Evolutionary conservation across 805 yeast genomes (phyloP).

Genomic region (Ogataea neopini): DNA sequence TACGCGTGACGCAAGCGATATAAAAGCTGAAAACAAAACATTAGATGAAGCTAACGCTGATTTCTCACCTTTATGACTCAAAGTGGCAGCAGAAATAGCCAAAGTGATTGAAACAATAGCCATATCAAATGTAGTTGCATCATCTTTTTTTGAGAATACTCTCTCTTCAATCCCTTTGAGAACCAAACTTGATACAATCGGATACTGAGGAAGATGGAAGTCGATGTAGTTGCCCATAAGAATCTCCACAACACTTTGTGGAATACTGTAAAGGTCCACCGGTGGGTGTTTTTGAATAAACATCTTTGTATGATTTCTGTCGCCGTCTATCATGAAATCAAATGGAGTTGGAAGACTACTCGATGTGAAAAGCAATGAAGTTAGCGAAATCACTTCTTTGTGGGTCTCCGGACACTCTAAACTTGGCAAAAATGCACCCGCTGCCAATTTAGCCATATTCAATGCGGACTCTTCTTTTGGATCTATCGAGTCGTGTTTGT

Average conservation of each 20-base stretch:
- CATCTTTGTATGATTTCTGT: conserved; percentile 12
- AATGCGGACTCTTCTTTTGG: conserved; percentile 13
- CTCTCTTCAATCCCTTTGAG: conserved; percentile 9
- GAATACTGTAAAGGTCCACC: conserved; percentile 19
- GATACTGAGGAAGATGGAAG: conserved; percentile 20
- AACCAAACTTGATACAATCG: conserved; percentile 16
- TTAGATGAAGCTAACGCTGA: conserved; percentile 14
- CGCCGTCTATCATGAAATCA: conserved; percentile 11
- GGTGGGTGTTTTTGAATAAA: conserved; percentile 17
- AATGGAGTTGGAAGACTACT: conserved; percentile 19
- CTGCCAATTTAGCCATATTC: conserved; percentile 12
- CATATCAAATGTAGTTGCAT: conserved; percentile 9
- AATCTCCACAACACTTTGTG: conserved; percentile 13
- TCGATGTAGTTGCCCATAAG: conserved; percentile 16
- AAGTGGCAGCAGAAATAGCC: conserved; percentile 15
- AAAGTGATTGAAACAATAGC: conserved; percentile 11
- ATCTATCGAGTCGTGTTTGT: conserved; percentile 10
- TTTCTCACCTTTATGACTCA: conserved; percentile 16
- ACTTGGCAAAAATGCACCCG: conserved; percentile 12
- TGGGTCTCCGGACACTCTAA: conserved; percentile 8
- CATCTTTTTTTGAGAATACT: conserved; percentile 9
- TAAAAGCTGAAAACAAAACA: conserved; percentile 12
- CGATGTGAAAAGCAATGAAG: conserved; percentile 11
- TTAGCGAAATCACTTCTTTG: conserved; percentile 3
- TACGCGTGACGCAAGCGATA: conserved; percentile 7